Conservation (phyloP, 495 filamentous ascomycete genomes). For the Chaetomium fimeti region DNA sequence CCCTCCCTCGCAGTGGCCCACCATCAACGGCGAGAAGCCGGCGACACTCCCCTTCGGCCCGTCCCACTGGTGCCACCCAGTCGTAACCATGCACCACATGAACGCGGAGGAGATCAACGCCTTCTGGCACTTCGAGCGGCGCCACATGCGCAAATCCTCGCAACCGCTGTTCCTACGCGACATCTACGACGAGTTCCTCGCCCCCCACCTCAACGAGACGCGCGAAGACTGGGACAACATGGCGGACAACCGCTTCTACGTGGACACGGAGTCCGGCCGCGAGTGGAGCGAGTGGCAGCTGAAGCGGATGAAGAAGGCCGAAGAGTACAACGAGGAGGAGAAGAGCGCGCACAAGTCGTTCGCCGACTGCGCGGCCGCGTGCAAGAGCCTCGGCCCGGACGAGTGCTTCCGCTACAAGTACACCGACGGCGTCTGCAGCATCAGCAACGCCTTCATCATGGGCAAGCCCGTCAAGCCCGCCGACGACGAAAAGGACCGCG, state of each 20-base stretch:
- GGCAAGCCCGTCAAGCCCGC: constrained; percentile 35
- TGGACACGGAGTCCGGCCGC: constrained; percentile 28
- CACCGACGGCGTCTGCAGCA: constrained; percentile 34
- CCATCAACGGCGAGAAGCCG: constrained; percentile 59
- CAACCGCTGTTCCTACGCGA: constrained; percentile 45
- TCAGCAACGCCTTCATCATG: constrained; percentile 33
- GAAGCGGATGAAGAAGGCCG: constrained; percentile 33
- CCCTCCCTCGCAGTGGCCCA: constrained; percentile 45
- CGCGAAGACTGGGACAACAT: constrained; percentile 53
- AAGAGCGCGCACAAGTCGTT: constrained; percentile 42
- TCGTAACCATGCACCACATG: constrained; percentile 63
- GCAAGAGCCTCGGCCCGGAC: constrained; percentile 33
- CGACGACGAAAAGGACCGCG: constrained; percentile 18
- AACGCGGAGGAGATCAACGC: constrained; percentile 51
- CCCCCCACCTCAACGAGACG: constrained; percentile 32
- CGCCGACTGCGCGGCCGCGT: constrained; percentile 45
- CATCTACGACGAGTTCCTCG: constrained; percentile 47
- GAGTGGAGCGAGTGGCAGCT: constrained; percentile 32
- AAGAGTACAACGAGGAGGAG: constrained; percentile 37
- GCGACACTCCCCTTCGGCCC: constrained; percentile 50
- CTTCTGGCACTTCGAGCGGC: constrained; percentile 56
- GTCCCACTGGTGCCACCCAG: constrained; percentile 58
- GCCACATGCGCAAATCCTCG: constrained; percentile 20
- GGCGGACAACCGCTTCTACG: constrained; percentile 44
- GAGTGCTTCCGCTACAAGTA: constrained; percentile 45